Base-by-base conservation (phyloP, 2,329 filamentous ascomycete genomes). In the Diaporthe vexans region DNA sequence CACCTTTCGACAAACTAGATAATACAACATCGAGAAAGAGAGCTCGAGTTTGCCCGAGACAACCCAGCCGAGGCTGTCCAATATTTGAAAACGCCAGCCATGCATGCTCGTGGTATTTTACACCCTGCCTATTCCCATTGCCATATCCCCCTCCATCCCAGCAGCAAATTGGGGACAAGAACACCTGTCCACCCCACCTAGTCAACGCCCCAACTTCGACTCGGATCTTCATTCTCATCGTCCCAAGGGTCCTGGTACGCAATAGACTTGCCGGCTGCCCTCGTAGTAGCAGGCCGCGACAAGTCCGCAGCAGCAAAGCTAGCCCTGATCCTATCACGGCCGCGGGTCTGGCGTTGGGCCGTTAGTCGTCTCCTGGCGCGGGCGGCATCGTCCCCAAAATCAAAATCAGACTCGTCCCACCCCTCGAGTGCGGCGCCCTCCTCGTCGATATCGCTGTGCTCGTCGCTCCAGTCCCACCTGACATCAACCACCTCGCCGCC, bases 401-500 rank as follows among this genome's bases (percentile, higher is more conserved):
- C 82, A 67, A 84, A 82, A 75, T 92, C 90, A 76, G 92, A 90
- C 77, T 89, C 89, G 46, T 86, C 87, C 83, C 86, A 88, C 43
- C 88, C 71, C 29, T 61, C 70, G 6, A 73, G 63, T 26, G 65
- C 73, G n/a, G 63, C 86, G 67, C 89, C 88, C 51, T 88, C 86
- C 35, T 86, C 86, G 35, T 86, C 86, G 17, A 87, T 88, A 56
- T 92, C 90, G 15, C 68, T 46, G 15, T 72, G 69, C 57, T 72
- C 67, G 33, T 74, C 74, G n/a, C 86, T 86, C 77, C 89, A 91
- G 78, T 92, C 90, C 90, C 90, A 92, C 61, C 89, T 85, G 4
- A 91, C 90, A 2, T 88, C 87, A 35, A 91, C 88, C 74, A 83
- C 81, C 78, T 89, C 88, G 11, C 89, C 89, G 21, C 83, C 81